These are phyloP conservation scores for Discostella stelligeroides DNA, from an alignment of 108 stramenopile genomes.

Conservation along the genomic window DNA sequence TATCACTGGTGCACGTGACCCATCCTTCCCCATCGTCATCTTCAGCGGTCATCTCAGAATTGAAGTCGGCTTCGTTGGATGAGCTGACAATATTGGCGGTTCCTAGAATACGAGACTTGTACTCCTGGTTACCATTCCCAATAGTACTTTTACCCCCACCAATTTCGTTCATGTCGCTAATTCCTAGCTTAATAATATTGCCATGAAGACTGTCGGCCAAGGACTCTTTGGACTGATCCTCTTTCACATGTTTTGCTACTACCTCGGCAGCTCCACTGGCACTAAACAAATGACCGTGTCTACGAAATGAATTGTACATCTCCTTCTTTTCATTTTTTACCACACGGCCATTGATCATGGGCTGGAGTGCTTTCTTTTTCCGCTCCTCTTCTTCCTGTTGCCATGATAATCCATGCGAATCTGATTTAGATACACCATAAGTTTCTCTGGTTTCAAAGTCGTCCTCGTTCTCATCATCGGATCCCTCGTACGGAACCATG, in stretches of 20 bases:
- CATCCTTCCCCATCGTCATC: conserved; percentile 93
- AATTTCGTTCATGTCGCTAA: conserved; percentile 4
- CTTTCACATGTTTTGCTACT: conserved; percentile 37
- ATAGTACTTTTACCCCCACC: conserved; percentile 3
- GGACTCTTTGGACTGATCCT: not conserved
- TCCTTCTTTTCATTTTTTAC: conserved; percentile 36
- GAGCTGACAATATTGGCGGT: conserved; percentile 19
- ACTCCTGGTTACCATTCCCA: conserved; percentile 10
- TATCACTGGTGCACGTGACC: conserved; percentile 77
- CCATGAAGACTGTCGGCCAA: too few relatives aligned
- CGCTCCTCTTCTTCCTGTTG: conserved; percentile 42
- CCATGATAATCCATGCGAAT: conserved; percentile 12
- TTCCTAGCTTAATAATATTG: too few relatives aligned
- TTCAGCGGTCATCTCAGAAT: conserved; percentile 64
- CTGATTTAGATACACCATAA: not conserved
- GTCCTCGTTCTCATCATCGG: conserved; percentile 53
- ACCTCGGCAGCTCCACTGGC: conserved; percentile 48
- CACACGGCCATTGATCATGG: conserved; percentile 51
- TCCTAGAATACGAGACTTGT: conserved; percentile 67
- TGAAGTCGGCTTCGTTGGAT: conserved; percentile 38
- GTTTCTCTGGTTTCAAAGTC: not conserved
- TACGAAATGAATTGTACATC: conserved; percentile 79
- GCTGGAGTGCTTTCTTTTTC: conserved; percentile 36
- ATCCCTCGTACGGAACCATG: conserved; percentile 73
- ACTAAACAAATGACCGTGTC: conserved; percentile 51